phyloP scores from a whole-genome alignment of 192 early-diverging fungal genomes.

The Paraglomus occultum region DNA sequence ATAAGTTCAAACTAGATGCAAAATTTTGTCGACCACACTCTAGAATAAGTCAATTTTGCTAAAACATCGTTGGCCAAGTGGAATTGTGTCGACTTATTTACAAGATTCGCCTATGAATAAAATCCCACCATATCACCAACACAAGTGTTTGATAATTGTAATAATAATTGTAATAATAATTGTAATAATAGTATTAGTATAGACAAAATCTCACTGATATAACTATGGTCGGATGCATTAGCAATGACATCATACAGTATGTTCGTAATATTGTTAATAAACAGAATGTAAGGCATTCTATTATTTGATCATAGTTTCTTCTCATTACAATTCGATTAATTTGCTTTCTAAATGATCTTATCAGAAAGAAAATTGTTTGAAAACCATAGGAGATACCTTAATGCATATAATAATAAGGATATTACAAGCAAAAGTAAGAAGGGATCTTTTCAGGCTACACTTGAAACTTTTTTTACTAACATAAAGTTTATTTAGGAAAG shows the following conservation, averaged over 20 bases:
- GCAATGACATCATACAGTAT: slow-evolving; percentile 6
- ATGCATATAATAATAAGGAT: slow-evolving; percentile 2
- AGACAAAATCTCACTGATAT: slow-evolving; percentile 8
- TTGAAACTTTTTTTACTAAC: not conserved
- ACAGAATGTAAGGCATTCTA: slow-evolving; percentile 6
- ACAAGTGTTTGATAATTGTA: slow-evolving; percentile 16
- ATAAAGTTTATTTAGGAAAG: slow-evolving; percentile 8
- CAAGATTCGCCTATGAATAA: slow-evolving; percentile 11
- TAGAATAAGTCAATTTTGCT: slow-evolving; percentile 3
- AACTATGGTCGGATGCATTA: not conserved
- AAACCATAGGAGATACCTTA: slow-evolving; percentile 14
- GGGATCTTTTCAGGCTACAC: slow-evolving; percentile 5
- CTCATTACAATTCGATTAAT: not conserved
- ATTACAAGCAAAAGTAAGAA: slow-evolving; percentile 12
- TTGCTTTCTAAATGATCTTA: slow-evolving; percentile 13
- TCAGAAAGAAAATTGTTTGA: slow-evolving; percentile 11
- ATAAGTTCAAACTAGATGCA: slow-evolving; percentile 9
- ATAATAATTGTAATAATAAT: not conserved
- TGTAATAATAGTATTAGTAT: too few species aligned
- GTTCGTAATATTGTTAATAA: slow-evolving; percentile 13
- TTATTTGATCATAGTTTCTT: not conserved
- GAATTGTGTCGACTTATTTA: slow-evolving; percentile 19
- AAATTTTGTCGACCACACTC: slow-evolving; percentile 8
- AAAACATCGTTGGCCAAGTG: slow-evolving; percentile 4
- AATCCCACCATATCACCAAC: slow-evolving; percentile 7